These are phyloP conservation scores for Diaporthe ilicicola DNA, from an alignment of 2,329 filamentous ascomycete species.

Conservation along the genomic window DNA sequence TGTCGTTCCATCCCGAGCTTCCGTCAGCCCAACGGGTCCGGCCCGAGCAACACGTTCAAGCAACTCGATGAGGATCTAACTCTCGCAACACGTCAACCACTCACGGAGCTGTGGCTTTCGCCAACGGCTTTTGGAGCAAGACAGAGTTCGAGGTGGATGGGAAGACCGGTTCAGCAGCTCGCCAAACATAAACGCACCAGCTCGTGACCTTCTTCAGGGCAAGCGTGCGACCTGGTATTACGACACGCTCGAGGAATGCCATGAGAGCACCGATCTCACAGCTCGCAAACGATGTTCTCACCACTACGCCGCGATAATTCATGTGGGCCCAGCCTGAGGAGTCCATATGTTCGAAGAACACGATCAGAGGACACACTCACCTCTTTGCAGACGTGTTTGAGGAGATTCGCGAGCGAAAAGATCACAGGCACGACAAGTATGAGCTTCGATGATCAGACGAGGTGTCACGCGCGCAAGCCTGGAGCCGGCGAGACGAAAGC, in stretches of 20 bases:
- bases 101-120: not conserved
- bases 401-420: no score
- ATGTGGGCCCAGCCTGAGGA: not conserved
- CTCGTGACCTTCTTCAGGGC: not conserved
- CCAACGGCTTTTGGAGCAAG: no score
- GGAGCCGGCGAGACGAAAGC: not conserved
- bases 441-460: not conserved
- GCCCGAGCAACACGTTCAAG: not conserved
- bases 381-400: not conserved
- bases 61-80: not conserved
- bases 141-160: not conserved
- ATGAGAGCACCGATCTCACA: not conserved
- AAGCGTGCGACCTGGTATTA: not conserved
- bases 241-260: not conserved
- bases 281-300: not conserved
- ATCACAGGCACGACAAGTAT: not conserved
- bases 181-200: not conserved
- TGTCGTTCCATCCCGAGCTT: not conserved
- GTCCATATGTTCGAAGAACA: not conserved
- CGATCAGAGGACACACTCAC: not conserved
- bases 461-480: not conserved
- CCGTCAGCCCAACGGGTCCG: not conserved
- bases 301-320: not conserved
- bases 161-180: not conserved
- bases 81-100: not conserved